Conservation (phyloP, 1,284 basidiomycete genomes). For the Naganishia albida region DNA sequence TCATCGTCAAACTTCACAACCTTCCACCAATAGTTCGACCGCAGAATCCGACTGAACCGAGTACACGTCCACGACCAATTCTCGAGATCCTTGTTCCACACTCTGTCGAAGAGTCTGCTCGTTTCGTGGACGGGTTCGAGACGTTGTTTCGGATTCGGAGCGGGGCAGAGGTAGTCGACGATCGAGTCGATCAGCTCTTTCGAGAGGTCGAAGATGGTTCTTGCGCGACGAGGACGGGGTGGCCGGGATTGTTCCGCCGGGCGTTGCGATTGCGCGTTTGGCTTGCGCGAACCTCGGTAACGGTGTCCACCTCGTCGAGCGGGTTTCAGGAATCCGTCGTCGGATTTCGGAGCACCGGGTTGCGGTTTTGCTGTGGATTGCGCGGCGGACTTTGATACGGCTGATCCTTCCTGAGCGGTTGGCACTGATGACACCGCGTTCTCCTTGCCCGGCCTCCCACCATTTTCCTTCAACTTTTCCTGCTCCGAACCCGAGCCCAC, state of each 20-base stretch:
- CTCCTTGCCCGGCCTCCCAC: background rate
- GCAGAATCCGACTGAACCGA: conserved; percentile 3
- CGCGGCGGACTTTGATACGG: too few relatives aligned
- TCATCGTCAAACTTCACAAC: conserved; percentile 10
- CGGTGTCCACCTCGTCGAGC: background rate
- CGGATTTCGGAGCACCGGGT: background rate
- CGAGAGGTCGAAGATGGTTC: conserved; percentile 10
- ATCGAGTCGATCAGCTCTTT: conserved; percentile 1
- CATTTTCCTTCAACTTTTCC: background rate
- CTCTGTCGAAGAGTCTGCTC: conserved; percentile 1
- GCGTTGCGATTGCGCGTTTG: background rate
- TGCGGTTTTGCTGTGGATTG: background rate
- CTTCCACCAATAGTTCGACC: conserved; percentile 12
- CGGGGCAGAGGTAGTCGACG: background rate
- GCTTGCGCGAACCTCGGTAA: conserved; percentile 9
- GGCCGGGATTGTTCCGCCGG: background rate
- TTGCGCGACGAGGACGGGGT: conserved; percentile 2
- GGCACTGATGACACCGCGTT: background rate
- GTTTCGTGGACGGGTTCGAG: conserved; percentile 3
- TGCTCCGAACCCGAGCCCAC: background rate
- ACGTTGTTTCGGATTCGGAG: background rate
- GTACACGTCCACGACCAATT: conserved; percentile 7
- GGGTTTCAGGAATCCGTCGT: background rate
- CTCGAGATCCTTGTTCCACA: conserved; percentile 7
- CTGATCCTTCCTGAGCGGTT: too few relatives aligned